Evolutionary conservation across 805 yeast species (phyloP).

Genomic region (Hermanozyma aechmeae): DNA sequence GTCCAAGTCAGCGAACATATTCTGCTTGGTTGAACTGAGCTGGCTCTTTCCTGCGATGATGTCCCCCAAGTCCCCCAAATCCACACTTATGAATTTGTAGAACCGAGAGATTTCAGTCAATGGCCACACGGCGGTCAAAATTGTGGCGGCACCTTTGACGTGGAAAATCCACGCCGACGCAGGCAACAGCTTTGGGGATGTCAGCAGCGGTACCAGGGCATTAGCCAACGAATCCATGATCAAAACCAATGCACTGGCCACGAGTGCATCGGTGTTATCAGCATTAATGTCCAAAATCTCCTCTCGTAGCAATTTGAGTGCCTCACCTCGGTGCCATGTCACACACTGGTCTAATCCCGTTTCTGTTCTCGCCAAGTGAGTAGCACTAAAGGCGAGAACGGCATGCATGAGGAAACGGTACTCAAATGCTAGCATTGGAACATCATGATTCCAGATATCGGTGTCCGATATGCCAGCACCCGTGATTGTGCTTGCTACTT

Average conservation of each 20-base stretch:
- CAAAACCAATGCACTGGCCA: constrained; percentile 80
- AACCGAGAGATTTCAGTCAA: constrained; percentile 38
- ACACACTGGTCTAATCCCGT: constrained; percentile 72
- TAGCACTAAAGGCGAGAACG: constrained; percentile 82
- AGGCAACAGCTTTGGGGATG: constrained; percentile 53
- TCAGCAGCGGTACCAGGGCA: constrained; percentile 54
- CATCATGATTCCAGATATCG: constrained; percentile 79
- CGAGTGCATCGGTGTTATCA: constrained; percentile 86
- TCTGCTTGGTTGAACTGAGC: constrained; percentile 9
- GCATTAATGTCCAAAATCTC: constrained; percentile 79
- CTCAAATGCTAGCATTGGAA: constrained; percentile 80
- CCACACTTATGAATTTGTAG: constrained; percentile 62
- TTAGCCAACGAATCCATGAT: constrained; percentile 93
- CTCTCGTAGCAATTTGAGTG: constrained; percentile 68
- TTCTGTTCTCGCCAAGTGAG: constrained; percentile 75
- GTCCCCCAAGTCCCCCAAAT: constrained; percentile 82
- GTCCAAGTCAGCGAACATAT: constrained; percentile 46
- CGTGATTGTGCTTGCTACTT: constrained; percentile 79
- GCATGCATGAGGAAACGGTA: constrained; percentile 91
- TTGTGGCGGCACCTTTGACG: constrained; percentile 94
- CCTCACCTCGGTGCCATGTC: constrained; percentile 81
- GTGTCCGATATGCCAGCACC: constrained; percentile 85
- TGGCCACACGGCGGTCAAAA: constrained; percentile 94
- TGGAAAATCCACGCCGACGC: constrained; percentile 97
- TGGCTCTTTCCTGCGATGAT: constrained; percentile 34